These are phyloP conservation scores for Lactarius psammicola DNA, from an alignment of 768 basidiomycete genomes.

Conservation along the genomic window DNA sequence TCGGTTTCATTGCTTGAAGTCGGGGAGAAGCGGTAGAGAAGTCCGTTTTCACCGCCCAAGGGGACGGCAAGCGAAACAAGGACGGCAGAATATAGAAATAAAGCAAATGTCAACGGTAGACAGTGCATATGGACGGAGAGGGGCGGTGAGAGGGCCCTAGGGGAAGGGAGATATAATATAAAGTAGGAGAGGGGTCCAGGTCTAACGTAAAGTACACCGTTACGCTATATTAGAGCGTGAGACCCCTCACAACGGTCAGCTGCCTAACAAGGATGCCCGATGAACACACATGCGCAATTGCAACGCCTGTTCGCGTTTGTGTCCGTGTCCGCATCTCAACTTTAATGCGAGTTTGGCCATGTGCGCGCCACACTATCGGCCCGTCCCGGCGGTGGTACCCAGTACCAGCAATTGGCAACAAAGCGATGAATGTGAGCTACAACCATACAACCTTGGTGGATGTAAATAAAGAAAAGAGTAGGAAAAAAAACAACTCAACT, in stretches of 20 bases:
- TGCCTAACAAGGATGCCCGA: background rate
- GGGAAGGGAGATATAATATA: background rate
- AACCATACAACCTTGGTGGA: slow-evolving; percentile 16
- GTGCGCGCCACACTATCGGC: background rate
- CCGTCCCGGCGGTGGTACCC: background rate
- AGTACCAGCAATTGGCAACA: slow-evolving; percentile 1
- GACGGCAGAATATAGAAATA: background rate
- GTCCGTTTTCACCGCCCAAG: background rate
- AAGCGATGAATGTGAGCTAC: slow-evolving; percentile 25
- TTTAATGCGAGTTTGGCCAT: background rate
- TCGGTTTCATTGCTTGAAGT: slow-evolving; percentile 9
- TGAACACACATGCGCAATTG: background rate
- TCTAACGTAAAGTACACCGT: background rate
- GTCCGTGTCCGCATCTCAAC: background rate
- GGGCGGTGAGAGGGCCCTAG: background rate
- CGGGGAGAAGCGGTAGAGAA: slow-evolving; percentile 23
- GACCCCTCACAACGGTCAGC: background rate
- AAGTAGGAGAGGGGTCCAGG: background rate
- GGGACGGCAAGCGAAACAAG: slow-evolving; percentile 9
- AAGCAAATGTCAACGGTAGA: background rate
- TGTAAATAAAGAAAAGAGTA: background rate
- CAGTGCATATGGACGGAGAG: slow-evolving; percentile 2
- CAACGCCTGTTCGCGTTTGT: background rate
- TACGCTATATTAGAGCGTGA: background rate
- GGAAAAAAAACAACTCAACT: background rate